Conservation (phyloP, 176 grass and related monocot species). For the Aechmea fasciata region DNA sequence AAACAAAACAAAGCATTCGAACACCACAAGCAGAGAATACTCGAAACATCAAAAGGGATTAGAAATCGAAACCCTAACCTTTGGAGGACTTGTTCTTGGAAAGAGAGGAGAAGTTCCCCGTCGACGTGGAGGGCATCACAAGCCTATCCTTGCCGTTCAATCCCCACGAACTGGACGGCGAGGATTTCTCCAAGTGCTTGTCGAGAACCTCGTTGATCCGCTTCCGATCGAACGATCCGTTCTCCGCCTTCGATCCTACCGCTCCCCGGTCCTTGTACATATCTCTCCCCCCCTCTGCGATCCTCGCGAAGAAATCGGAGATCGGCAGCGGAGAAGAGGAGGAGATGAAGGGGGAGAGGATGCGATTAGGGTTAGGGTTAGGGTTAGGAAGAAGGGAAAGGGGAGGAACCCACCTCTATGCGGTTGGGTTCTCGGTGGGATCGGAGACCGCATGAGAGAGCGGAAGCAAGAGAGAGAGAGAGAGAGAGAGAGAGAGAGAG, state of each 20-base stretch:
- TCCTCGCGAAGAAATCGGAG: too few relatives aligned
- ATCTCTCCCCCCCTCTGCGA: background rate
- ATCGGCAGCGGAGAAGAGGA: too few relatives aligned
- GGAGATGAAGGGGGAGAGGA: too few relatives aligned
- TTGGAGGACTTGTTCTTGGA: conserved; percentile 13
- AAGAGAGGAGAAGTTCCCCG: conserved; percentile 2
- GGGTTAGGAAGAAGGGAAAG: too few relatives aligned
- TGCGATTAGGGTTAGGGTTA: too few relatives aligned
- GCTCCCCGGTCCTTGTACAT: conserved; percentile 45
- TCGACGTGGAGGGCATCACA: conserved; percentile 31
- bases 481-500: too few relatives aligned
- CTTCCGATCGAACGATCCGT: conserved; percentile 30
- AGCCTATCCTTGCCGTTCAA: conserved; percentile 39
- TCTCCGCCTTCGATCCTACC: conserved; percentile 20
- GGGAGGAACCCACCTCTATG: too few relatives aligned
- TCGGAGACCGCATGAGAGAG: too few relatives aligned
- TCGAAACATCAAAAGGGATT: background rate
- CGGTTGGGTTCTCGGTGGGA: too few relatives aligned
- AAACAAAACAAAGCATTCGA: conserved; percentile 8
- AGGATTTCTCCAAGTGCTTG: conserved; percentile 55
- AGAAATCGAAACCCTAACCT: background rate
- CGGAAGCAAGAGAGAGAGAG: too few relatives aligned
- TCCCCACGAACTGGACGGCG: conserved; percentile 44
- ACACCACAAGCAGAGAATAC: conserved; percentile 4
- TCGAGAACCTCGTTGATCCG: conserved; percentile 59